Base-by-base conservation (phyloP, 768 basidiomycete species). In the Tricholoma matsutake region DNA sequence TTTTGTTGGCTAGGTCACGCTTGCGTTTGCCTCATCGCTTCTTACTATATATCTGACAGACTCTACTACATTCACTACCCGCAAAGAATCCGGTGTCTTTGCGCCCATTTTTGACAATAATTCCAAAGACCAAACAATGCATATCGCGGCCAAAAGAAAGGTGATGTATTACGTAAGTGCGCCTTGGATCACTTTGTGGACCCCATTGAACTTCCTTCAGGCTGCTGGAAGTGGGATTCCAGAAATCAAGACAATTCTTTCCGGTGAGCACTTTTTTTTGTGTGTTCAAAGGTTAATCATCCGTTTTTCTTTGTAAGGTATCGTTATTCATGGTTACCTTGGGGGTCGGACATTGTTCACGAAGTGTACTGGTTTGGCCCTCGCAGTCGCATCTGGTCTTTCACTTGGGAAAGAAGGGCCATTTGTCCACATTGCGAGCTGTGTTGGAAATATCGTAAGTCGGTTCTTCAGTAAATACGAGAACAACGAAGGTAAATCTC, bases 301-400 rank as follows among this genome's bases (percentile, higher is more conserved):
- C 53, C 56, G 60, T 66, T 71, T 51, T 57, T 49, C 60, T 63
- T 59, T 3, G 31, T 10, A 61, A 86, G 94, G 96, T 35, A 98
- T 97, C 69, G 96, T 98, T 25, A 97, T 99, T 59, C 94, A 97
- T 62, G 97, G 97, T 16, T 99, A 96, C 72, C 88, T 99, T 37
- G 97, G 97, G 22, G 89, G 81, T 25, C 88, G 94, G 61, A 92
- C 91, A 0, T 76, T 99, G 51, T 88, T 95, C 71, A 94, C 91
- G 4, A 99, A 99, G 72, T 83, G 91, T 6, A 81, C 96, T 22
- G 96, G 96, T 10, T 75, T 99, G 58, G 86, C 95, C 0, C 79
- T 99, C 1, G 90, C 92, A 4, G 96, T 98, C 20, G 96, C 92
- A 3, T 95, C 94, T 0, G 97, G 97, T 0, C 79, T 98, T 18